These are phyloP conservation scores for Biscogniauxia sp. DNA, from an alignment of 2,329 filamentous ascomycete species.

Conservation along the genomic window DNA sequence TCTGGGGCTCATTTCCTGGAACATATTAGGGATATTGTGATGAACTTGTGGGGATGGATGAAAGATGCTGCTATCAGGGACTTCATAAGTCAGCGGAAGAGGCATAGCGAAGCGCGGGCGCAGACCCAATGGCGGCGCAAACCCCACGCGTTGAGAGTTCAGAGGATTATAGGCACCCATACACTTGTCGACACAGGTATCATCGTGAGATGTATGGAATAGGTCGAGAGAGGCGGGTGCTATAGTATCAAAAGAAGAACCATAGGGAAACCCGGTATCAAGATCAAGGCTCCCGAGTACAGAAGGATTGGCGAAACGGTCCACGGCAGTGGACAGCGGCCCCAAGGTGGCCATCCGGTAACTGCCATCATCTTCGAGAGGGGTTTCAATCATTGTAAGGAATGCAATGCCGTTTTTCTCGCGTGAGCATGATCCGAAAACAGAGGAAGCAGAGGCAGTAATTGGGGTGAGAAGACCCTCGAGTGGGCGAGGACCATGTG, in stretches of 20 bases:
- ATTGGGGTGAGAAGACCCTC: background rate
- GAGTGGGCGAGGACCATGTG: background rate
- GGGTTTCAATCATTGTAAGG: slow-evolving; percentile 13
- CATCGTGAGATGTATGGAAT: slow-evolving; percentile 21
- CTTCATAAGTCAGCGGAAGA: slow-evolving; percentile 6
- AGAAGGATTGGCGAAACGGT: slow-evolving; percentile 8
- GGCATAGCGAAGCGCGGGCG: slow-evolving; percentile 8
- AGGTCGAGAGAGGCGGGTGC: slow-evolving; percentile 15
- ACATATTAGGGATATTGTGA: background rate
- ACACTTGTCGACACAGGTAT: slow-evolving; percentile 19
- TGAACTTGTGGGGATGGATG: background rate
- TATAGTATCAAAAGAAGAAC: slow-evolving; percentile 10
- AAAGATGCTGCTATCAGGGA: background rate
- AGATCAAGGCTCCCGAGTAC: slow-evolving; percentile 8
- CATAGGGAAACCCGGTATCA: slow-evolving; percentile 16
- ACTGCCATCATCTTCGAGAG: slow-evolving; percentile 14
- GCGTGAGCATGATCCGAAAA: slow-evolving; percentile 10
- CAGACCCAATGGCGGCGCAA: slow-evolving; percentile 1
- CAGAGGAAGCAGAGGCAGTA: background rate
- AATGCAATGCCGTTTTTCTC: slow-evolving; percentile 8
- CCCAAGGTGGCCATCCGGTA: slow-evolving; percentile 10
- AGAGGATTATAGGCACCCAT: slow-evolving; percentile 8
- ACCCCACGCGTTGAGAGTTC: slow-evolving; percentile 10
- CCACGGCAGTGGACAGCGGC: slow-evolving; percentile 13
- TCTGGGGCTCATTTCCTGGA: background rate